Percentiles rank a stretch among this genome's conserved stretches.
phyloP scores from a whole-genome alignment of 2,329 filamentous ascomycete species.

The Coniochaeta sp. region DNA sequence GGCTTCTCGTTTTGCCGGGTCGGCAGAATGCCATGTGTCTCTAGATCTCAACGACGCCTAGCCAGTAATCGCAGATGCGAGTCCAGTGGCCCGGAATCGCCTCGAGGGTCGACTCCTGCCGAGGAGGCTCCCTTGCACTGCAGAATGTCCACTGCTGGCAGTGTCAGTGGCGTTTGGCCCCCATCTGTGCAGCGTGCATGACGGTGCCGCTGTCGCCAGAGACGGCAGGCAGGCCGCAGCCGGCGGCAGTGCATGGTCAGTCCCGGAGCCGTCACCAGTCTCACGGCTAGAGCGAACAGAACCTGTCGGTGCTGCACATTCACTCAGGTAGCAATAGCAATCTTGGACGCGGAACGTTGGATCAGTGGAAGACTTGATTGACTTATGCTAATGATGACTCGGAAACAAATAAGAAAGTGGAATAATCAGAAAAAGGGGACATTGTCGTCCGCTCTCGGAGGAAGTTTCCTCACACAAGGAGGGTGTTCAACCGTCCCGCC shows the following conservation, averaged over 20 bases:
- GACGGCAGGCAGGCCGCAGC: neutral
- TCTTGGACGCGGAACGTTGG: neutral
- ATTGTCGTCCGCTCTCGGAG: neutral
- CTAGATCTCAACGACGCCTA: neutral
- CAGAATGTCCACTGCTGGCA: neutral
- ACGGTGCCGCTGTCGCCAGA: neutral
- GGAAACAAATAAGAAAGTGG: constrained; percentile 6
- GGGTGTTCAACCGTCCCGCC: constrained; percentile 2
- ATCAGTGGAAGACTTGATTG: constrained; percentile 20
- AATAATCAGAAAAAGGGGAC: constrained; percentile 1
- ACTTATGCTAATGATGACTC: constrained; percentile 15
- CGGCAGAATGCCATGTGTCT: constrained; percentile 10
- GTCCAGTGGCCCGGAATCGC: neutral
- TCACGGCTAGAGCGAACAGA: neutral
- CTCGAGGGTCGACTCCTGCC: neutral
- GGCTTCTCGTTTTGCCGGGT: too few relatives aligned
- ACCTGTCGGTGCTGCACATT: neutral
- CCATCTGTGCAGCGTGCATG: neutral
- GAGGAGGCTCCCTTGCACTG: neutral
- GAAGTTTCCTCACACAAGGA: neutral
- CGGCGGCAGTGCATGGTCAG: neutral
- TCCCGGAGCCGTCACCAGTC: neutral
- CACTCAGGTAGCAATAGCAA: neutral
- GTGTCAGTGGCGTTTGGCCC: neutral
- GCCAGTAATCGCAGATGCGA: neutral